Conservation (phyloP, 2,329 filamentous ascomycete species). For the Aureobasidium melanogenum region DNA sequence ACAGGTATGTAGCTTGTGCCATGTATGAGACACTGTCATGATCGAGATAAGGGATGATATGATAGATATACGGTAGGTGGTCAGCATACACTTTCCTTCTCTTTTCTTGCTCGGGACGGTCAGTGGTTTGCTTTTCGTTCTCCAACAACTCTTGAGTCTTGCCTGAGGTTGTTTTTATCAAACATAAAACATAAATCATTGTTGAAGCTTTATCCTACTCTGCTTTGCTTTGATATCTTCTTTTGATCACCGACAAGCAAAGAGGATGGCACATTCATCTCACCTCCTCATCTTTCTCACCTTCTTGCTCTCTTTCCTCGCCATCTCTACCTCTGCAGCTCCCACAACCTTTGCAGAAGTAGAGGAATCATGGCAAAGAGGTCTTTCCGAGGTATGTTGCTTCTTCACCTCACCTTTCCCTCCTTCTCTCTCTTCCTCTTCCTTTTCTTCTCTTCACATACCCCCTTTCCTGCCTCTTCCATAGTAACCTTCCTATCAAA, state of each 20-base stretch:
- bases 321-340: neutral
- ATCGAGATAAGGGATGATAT: neutral
- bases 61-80: neutral
- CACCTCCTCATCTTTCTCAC: neutral
- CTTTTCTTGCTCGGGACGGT: neutral
- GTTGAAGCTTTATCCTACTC: no score
- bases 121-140: neutral
- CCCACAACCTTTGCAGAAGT: neutral
- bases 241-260: neutral
- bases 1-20: neutral
- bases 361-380: slow-evolving; percentile 6
- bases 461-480: neutral
- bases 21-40: neutral
- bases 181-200: no score
- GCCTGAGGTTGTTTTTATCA: no score
- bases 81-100: neutral
- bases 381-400: slow-evolving; percentile 8
- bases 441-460: neutral
- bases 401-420: no score
- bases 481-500: neutral
- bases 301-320: neutral
- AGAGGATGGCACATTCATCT: neutral
- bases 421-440: slow-evolving; percentile 6
- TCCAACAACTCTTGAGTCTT: neutral
- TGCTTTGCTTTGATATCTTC: no score